Conservation (phyloP, 345 rosid species). For the Boechera retrofracta region DNA sequence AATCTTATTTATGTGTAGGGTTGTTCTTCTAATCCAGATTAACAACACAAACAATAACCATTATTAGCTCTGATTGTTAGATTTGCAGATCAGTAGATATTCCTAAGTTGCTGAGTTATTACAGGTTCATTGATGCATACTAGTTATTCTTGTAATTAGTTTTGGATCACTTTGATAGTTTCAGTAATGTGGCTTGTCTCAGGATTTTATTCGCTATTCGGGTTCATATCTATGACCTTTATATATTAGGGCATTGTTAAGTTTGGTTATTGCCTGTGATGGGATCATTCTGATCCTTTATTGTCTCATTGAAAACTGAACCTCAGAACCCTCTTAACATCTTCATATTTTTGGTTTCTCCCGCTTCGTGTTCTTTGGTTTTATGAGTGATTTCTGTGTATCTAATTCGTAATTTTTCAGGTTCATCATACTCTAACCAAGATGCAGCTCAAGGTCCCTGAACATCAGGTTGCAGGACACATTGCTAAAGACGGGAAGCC, state of each 20-base stretch:
- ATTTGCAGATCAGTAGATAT: conserved; percentile 1
- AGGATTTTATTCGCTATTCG: conserved; percentile 6
- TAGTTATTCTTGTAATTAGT: conserved; percentile 11
- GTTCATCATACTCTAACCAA: conserved; percentile 29
- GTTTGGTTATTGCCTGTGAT: conserved; percentile 3
- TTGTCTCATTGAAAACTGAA: background rate
- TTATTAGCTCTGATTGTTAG: background rate
- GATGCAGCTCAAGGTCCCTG: conserved; percentile 82
- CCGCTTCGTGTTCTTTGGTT: conserved; percentile 10
- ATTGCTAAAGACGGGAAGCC: conserved; percentile 61
- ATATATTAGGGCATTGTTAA: background rate
- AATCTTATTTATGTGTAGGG: background rate
- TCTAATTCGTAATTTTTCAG: conserved; percentile 21
- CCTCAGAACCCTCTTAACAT: background rate
- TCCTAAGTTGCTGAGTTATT: conserved; percentile 6
- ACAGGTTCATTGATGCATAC: background rate
- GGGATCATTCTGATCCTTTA: background rate
- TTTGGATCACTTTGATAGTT: conserved; percentile 6
- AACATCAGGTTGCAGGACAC: conserved; percentile 99
- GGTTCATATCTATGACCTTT: background rate
- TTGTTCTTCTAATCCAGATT: conserved; percentile 4
- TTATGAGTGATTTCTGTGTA: conserved; percentile 17
- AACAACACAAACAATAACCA: background rate
- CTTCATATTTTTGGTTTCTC: background rate
- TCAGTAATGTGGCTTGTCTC: conserved; percentile 27